Percentiles rank a stretch among this genome's conserved stretches.
These are phyloP conservation scores for Sporobolomyces pararoseus DNA, from an alignment of 768 basidiomycete species.

Conservation along the genomic window DNA sequence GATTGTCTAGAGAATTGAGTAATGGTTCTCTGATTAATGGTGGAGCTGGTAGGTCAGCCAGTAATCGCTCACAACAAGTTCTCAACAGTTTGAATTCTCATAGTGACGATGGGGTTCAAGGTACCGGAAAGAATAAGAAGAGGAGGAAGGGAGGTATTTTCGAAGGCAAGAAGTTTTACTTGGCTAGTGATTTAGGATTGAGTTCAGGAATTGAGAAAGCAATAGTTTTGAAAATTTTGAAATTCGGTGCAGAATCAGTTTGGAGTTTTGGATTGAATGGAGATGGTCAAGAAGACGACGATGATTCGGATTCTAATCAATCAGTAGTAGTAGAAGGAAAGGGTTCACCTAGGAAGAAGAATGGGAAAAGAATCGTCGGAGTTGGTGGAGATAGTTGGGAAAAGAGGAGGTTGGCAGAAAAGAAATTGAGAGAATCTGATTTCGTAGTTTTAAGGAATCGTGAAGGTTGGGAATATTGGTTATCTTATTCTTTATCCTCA, in stretches of 20 bases:
- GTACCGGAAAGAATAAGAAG: neutral
- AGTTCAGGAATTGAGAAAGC: conserved; percentile 55
- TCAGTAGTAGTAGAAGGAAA: neutral
- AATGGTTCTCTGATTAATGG: too few relatives aligned
- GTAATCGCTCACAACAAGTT: too few relatives aligned
- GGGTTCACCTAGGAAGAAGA: neutral
- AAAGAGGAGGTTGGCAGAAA: conserved; percentile 26
- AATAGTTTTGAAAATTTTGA: conserved; percentile 60
- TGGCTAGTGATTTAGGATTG: conserved; percentile 62
- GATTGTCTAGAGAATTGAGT: neutral
- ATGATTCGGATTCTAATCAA: too few relatives aligned
- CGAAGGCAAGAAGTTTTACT: conserved; percentile 60
- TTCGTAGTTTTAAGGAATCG: conserved; percentile 69
- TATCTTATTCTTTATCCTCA: neutral
- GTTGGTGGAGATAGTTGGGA: conserved; percentile 17
- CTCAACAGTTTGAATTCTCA: too few relatives aligned
- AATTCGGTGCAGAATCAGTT: conserved; percentile 57
- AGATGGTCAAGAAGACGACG: neutral
- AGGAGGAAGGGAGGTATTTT: conserved; percentile 53
- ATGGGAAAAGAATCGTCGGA: too few relatives aligned
- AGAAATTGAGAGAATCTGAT: conserved; percentile 58
- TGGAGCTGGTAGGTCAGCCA: too few relatives aligned
- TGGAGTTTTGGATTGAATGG: conserved; percentile 32
- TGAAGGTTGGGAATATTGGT: conserved; percentile 64
- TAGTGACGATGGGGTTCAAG: too few relatives aligned